Evolutionary conservation across 2,329 filamentous ascomycete species (phyloP).

Genomic region (Alternaria dauci): DNA sequence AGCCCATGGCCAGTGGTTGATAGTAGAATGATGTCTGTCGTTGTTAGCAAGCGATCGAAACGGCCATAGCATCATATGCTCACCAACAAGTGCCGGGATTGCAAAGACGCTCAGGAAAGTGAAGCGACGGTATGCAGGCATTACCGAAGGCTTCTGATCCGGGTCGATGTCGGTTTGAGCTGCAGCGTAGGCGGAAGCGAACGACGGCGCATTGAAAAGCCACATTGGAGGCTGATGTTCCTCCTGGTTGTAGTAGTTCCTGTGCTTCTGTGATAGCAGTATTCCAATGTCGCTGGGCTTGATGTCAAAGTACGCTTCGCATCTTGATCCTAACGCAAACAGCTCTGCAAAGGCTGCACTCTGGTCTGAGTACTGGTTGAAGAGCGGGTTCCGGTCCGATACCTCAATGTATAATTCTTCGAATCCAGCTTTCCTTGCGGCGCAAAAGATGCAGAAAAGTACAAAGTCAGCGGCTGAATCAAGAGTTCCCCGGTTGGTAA

Average conservation of each 20-base stretch:
- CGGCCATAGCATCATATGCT: conserved; percentile 1
- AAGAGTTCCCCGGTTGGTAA: conserved; percentile 31
- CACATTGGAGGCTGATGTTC: conserved; percentile 60
- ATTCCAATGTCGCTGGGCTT: conserved; percentile 48
- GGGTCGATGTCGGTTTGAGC: conserved; percentile 63
- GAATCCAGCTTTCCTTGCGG: conserved; percentile 64
- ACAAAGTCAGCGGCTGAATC: conserved; percentile 61
- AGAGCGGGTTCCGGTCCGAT: conserved; percentile 68
- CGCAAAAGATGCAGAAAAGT: conserved; percentile 65
- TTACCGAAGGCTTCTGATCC: conserved; percentile 53
- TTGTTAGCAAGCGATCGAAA: conserved; percentile 7
- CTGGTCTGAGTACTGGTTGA: conserved; percentile 68
- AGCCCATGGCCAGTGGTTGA: conserved; percentile 67
- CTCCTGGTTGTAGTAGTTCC: conserved; percentile 52
- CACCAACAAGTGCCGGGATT: conserved; percentile 65
- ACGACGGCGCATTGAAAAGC: conserved; percentile 59
- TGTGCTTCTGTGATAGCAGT: conserved; percentile 50
- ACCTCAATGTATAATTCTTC: conserved; percentile 71
- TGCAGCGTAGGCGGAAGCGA: conserved; percentile 61
- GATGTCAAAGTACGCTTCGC: conserved; percentile 69
- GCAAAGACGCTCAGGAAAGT: conserved; percentile 69
- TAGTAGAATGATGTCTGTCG: conserved; percentile 64
- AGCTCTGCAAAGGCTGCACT: conserved; percentile 70
- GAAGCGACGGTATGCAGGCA: conserved; percentile 61
- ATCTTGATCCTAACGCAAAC: conserved; percentile 69